A percentile compares a stretch with the other conserved stretches of the same genome.
Conservation (phyloP, 192 early-diverging fungal genomes). For the Gigaspora rosea region DNA sequence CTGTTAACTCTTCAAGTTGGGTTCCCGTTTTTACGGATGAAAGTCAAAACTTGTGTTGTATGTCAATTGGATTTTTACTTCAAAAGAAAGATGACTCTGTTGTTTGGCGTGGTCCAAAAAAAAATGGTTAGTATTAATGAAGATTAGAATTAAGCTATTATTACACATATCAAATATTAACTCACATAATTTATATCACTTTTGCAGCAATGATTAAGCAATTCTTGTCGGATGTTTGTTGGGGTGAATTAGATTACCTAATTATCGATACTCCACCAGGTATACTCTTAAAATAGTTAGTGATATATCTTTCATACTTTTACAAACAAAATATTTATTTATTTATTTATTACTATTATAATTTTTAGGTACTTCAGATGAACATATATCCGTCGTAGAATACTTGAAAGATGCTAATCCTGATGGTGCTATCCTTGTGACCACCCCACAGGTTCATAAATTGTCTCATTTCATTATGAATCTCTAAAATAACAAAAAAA, state of each 20-base stretch:
- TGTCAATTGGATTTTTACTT: conserved; percentile 97
- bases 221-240: conserved; percentile 94
- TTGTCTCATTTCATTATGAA: neutral
- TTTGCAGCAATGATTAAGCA: conserved; percentile 92
- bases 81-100: conserved; percentile 88
- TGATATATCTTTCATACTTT: neutral
- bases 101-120: conserved; percentile 98
- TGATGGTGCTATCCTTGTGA: conserved; percentile 92
- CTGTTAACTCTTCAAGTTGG: conserved; percentile 51
- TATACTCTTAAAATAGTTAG: conserved; percentile 4
- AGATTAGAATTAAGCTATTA: conserved; percentile 3
- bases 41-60: conserved; percentile 73
- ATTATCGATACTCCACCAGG: conserved; percentile 95
- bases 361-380: conserved; percentile 85
- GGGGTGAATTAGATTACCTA: conserved; percentile 94
- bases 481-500: neutral
- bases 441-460: conserved; percentile 84
- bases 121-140: conserved; percentile 70
- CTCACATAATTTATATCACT: neutral
- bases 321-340: neutral
- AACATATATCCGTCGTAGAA: conserved; percentile 91
- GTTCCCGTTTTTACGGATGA: conserved; percentile 75
- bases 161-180: neutral
- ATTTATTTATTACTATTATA: neutral
- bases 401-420: conserved; percentile 81